Base-by-base conservation (phyloP, 805 yeast species). In the Candida awuae region DNA sequence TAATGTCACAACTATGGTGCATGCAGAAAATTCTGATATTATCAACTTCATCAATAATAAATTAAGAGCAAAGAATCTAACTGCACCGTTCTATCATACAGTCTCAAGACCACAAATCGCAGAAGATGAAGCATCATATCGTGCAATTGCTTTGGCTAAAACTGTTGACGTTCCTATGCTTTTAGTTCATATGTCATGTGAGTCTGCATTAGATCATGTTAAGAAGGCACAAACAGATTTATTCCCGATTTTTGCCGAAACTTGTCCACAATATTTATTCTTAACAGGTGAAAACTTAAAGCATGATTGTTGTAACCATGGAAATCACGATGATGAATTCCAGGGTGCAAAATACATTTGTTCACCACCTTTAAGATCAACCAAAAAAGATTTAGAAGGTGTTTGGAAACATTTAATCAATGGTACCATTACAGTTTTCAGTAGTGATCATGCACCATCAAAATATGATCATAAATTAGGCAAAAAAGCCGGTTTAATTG, bases 21-120 rank as follows among this genome's bases (percentile, higher is more conserved):
- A 68, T 43, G 73, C 74, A 20, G 74, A 69, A 46, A 68, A 69
- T 47, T 62, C 67, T 36, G 74, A 68, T 44, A 59, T 68, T 34
- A 67, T 68, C 37, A 42, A 42, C 28, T 42, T 39, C 14, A 39
- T 42, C 7, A 42, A 34, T 17, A 63, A 63, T 22, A 62, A 62
- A 35, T 49, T 68, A 9, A 58, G 59, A 35, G 52, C 52, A 39
- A 60, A 63, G 38, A 53, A 56, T 4, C 48, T 63, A 42, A 56
- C 61, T 2, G 66, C 58, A 21, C 73, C 74, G 6, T 66, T 46
- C 40, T 68, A 62, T 42, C 74, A 68, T 47, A 61, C 71, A 6
- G 53, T 66, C 16, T 64, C 71, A 4, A 56, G 72, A 34, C 72
- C 73, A 7, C 47, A 58, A 1, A 56, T 58, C 22, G 70, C 69